Evolutionary conservation across 2,329 filamentous ascomycete genomes (phyloP).

Genomic region (Sporothrix sp.): DNA sequence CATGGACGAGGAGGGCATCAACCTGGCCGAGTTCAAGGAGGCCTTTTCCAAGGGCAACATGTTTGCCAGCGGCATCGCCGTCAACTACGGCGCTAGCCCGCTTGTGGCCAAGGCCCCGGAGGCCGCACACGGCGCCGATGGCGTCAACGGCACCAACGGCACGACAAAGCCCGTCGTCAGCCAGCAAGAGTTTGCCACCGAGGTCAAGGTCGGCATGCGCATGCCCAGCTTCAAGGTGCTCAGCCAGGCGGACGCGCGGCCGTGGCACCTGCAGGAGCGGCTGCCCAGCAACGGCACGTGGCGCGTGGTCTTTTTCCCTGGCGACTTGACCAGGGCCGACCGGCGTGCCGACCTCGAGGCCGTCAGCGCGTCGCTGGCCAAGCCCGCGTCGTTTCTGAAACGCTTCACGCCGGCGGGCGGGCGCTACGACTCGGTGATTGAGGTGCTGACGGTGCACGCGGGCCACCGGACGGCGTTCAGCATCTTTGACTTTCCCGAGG

Average conservation of each 20-base stretch:
- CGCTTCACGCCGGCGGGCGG: constrained; percentile 8
- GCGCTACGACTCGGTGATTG: constrained; percentile 32
- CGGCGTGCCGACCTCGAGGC: constrained; percentile 26
- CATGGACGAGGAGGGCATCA: constrained; percentile 50
- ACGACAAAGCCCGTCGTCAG: background rate
- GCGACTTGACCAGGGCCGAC: constrained; percentile 31
- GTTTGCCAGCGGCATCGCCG: constrained; percentile 48
- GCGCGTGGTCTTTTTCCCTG: constrained; percentile 51
- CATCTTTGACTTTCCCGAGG: constrained; percentile 38
- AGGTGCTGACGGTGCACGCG: constrained; percentile 49
- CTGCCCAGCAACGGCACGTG: constrained; percentile 47
- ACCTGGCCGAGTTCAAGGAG: constrained; percentile 52
- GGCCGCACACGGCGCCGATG: background rate
- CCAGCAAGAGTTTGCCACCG: constrained; percentile 34
- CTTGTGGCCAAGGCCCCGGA: constrained; percentile 42
- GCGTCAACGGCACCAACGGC: background rate
- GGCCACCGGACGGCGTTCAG: constrained; percentile 38
- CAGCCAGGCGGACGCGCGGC: constrained; percentile 44
- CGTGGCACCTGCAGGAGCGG: constrained; percentile 48
- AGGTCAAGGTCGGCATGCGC: constrained; percentile 43
- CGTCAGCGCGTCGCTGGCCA: constrained; percentile 3
- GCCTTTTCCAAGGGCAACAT: constrained; percentile 50
- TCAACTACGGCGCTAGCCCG: constrained; percentile 47
- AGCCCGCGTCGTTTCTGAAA: constrained; percentile 4
- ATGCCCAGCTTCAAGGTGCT: constrained; percentile 50